Evolutionary conservation across 495 filamentous ascomycete species (phyloP).

Genomic region (Niebla homalea): DNA sequence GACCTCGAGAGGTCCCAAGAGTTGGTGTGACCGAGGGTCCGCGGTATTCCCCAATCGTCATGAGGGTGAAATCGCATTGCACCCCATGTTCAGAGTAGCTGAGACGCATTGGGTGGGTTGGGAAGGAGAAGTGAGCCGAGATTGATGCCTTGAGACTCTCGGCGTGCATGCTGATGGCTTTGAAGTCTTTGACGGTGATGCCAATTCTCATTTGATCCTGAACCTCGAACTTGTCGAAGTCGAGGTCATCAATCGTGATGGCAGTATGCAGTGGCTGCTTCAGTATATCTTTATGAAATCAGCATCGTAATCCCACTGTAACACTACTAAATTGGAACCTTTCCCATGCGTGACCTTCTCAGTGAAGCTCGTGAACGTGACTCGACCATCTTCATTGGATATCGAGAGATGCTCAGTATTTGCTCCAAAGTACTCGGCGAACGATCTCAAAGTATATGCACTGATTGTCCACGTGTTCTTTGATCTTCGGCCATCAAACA

Average conservation of each 20-base stretch:
- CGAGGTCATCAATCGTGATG: conserved; percentile 69
- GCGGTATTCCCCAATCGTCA: conserved; percentile 76
- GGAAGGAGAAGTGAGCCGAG: conserved; percentile 64
- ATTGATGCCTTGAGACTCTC: conserved; percentile 58
- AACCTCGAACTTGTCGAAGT: conserved; percentile 73
- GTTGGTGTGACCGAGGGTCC: conserved; percentile 23
- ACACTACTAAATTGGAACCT: conserved; percentile 31
- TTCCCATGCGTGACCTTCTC: conserved; percentile 78
- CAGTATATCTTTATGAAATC: conserved; percentile 51
- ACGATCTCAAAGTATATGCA: conserved; percentile 61
- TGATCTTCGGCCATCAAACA: conserved; percentile 61
- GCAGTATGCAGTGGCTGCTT: conserved; percentile 91
- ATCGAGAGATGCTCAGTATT: conserved; percentile 89
- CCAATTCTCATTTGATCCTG: conserved; percentile 73
- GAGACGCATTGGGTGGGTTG: conserved; percentile 72
- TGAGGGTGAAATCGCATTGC: conserved; percentile 75
- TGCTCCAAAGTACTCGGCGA: conserved; percentile 81
- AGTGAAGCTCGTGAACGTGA: conserved; percentile 85
- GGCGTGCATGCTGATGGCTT: conserved; percentile 76
- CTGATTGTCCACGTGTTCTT: conserved; percentile 68
- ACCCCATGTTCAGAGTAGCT: conserved; percentile 64
- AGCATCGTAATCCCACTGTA: neutral
- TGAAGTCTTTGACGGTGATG: conserved; percentile 90
- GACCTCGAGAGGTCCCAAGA: conserved; percentile 23
- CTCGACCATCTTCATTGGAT: conserved; percentile 54